Evolutionary conservation across 2,329 filamentous ascomycete species (phyloP).

Genomic region (Diaporthe eres): DNA sequence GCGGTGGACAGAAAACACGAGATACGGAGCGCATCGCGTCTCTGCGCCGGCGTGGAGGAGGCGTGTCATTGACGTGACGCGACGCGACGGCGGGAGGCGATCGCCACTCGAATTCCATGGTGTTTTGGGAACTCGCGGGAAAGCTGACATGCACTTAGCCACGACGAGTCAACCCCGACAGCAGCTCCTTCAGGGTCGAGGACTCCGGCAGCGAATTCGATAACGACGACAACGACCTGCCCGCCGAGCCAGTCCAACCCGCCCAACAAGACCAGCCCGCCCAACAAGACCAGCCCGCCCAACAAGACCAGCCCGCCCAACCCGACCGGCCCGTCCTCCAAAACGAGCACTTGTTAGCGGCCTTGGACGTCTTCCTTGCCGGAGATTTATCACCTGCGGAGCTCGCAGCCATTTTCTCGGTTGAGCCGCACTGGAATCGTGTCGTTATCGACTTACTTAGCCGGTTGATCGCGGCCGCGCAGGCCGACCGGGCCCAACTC

Average conservation of each 20-base stretch:
- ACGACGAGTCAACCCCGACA: slow-evolving; percentile 1
- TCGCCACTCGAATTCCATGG: slow-evolving; percentile 10
- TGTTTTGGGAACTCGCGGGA: neutral
- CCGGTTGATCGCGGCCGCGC: neutral
- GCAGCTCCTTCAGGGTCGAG: neutral
- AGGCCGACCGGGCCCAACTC: neutral
- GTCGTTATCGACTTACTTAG: neutral
- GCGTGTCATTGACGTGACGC: neutral
- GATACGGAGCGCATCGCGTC: neutral
- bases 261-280: neutral
- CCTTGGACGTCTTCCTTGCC: neutral
- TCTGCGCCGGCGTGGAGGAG: neutral
- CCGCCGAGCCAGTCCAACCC: neutral
- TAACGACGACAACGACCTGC: neutral
- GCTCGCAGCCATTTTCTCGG: neutral
- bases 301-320: neutral
- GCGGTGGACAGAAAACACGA: neutral
- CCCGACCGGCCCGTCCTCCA: neutral
- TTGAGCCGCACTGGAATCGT: neutral
- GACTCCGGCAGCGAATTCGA: neutral
- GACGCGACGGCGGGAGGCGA: slow-evolving; percentile 20
- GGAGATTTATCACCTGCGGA: neutral
- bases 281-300: neutral
- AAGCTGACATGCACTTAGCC: slow-evolving; percentile 20
- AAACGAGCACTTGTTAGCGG: neutral